Evolutionary conservation across 345 rosid genomes (phyloP), one percentile per base, ranked within the genome.

Genomic region (Cochlearia excelsa): DNA sequence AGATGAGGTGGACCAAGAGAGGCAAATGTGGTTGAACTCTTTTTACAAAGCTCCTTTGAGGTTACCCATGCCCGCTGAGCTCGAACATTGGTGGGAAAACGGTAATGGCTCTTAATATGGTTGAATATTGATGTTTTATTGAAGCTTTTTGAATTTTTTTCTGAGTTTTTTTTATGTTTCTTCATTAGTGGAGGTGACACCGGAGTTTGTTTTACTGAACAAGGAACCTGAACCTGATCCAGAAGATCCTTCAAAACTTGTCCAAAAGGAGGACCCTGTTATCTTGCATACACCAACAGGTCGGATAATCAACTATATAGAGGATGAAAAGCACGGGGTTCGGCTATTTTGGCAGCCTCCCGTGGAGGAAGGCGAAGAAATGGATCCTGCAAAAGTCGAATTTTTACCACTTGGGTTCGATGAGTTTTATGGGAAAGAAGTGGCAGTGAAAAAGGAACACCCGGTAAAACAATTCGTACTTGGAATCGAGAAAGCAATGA

Each of bases 51-150:
- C 95, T 60, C 98, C 96, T 10, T 66, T 90, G 54, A 82, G 97
- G 77, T 48, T 90, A 75, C 96, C 96, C 9, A 91, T 91, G 96
- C 96, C 98, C 31, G 78, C 96, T 55, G 98, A 87, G 77, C 91
- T 91, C n/a, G 95, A 88, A 73, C 53, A 91, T 75, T 91, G 94
- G 96, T 91, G 98, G 98, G 40, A 75, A 57, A 79, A 84, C 62
- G 84, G 97, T 87, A 76, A 28, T 40, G 37, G 8, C 51, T 50
- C 69, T 37, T 57, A 30, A 34, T 31, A 51, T 51, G 55, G 45
- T 16, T 40, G 31, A 38, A n/a, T 50, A 38, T 63, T 34, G 37
- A 44, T 31, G 26, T 54, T 53, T 44, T 42, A 42, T 16, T 34
- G 59, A 34, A 2, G 8, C 3, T 30, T 5, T 48, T 16, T 34